Base-by-base conservation (phyloP, 2,329 filamentous ascomycete species). In the Aspergillus neotritici region DNA sequence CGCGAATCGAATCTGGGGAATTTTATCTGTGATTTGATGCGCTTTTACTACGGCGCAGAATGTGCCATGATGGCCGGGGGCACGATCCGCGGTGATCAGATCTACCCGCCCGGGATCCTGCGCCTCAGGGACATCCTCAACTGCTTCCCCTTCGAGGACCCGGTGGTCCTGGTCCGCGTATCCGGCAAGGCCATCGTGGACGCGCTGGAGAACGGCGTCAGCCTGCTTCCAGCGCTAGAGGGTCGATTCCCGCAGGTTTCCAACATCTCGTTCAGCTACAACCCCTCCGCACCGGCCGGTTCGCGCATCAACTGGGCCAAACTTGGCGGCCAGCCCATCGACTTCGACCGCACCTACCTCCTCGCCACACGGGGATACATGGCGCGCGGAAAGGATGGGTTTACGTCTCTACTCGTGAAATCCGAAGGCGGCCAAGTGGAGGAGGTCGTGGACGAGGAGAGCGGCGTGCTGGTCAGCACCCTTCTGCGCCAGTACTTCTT, bases 131-230 rank as follows among this genome's bases (percentile, higher is more conserved):
- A 94, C 56, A 79, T 94, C n/a, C 79, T 89, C 44, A 86, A 86
- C 39, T 94, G 87, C 59, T 95, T 95, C 53, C 90, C 90, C 0
- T 95, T 96, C 55, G 89, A 95, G 60, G 89, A 95, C 51, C 88
- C 89, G 0, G 85, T 90, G 1, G 84, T 95, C 0, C 79, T 94
- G 4, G 72, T 95, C 47, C 78, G 77, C 29, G 75, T 88, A 4
- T 80, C 72, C 0, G 90, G 90, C 0, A 73, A 80, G 54, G 84
- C 83, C 1, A 79, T 96, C 28, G 73, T 83, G 56, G 83, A 81
- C n/a, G 89, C 89, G 0, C 65, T 95, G 2, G 89, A 95, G 63
- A 95, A 95, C 54, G 81, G 84, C 0, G 82, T 96, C 0, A 84
- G 82, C 33, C 77, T 80, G 54, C 86, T 93, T 49, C 90, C 89